Conservation (phyloP, 495 filamentous ascomycete genomes). For the Staphylotrichum tortipilum region DNA sequence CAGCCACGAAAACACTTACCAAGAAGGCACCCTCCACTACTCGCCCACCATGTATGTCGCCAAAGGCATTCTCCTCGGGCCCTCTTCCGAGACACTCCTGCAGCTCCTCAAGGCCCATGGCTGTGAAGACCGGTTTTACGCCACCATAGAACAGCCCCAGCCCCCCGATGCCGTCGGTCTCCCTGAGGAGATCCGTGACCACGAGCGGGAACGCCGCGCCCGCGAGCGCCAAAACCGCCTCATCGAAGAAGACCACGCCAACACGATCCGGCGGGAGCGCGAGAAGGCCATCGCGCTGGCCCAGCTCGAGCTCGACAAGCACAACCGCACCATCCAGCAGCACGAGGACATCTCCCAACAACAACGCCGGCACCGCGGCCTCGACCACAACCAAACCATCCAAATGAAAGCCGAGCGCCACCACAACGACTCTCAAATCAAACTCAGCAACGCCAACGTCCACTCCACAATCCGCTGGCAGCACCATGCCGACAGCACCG, state of each 20-base stretch:
- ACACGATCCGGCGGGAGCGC: conserved; percentile 24
- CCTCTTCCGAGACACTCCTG: conserved; percentile 10
- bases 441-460: conserved; percentile 9
- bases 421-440: conserved; percentile 14
- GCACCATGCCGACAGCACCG: conserved; percentile 11
- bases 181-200: conserved; percentile 28
- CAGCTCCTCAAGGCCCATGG: conserved; percentile 29
- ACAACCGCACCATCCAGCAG: conserved; percentile 11
- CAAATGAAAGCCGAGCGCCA: conserved; percentile 9
- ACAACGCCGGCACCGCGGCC: conserved; percentile 7
- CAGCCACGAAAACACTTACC: conserved; percentile 33
- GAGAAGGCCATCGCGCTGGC: conserved; percentile 24
- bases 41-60: conserved; percentile 37
- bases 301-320: conserved; percentile 5
- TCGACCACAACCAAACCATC: conserved; percentile 15
- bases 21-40: conserved; percentile 29
- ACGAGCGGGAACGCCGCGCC: conserved; percentile 29
- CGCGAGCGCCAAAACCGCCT: conserved; percentile 22
- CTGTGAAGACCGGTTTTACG: conserved; percentile 33
- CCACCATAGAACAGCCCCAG: conserved; percentile 27
- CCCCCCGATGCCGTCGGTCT: conserved; percentile 32
- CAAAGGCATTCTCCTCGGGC: conserved; percentile 26
- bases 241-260: conserved; percentile 23
- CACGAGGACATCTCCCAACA: conserved; percentile 14
- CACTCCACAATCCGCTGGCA: conserved; percentile 14